Evolutionary conservation across 352 stramenopile genomes (phyloP), one percentile per base, ranked within the genome.

Genomic region (Achlya hypogyna): DNA sequence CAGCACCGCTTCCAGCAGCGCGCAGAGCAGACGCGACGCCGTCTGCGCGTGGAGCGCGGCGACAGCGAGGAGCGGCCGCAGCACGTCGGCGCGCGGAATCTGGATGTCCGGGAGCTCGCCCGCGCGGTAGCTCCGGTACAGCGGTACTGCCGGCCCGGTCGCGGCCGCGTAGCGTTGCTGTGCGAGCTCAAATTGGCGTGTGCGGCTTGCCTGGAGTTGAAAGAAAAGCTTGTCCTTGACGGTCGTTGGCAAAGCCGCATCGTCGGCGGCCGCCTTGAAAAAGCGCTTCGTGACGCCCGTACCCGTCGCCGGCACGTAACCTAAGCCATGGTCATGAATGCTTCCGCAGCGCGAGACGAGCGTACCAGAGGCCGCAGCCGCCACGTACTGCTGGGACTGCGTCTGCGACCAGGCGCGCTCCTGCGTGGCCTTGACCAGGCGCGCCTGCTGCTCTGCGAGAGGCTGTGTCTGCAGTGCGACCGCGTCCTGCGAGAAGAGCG

Each of bases 71-170:
- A 93, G 71, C 18, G 85, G 85, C 29, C 79, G 70, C 40, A 91
- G 34, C 47, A 93, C 78, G 63, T 93, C 85, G 43, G 68, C 71
- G 9, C 79, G 70, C 28, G 81, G 78, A 65, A 93, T 91, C 47
- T 91, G 76, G 65, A 93, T 93, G 49, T 93, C 85, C 25, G 85
- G 84, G 64, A 82, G 88, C 22, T 91, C 80, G 0, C 85, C 85
- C 12, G 75, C 58, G 5, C 85, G 75, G 47, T 93, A 93, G 27
- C 74, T 82, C n/a, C 85, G 71, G 53, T 78, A 79, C 35, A 93
- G 85, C 2, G 72, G 72, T 2, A 93, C 82, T 40, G 71, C 58
- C 86, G 76, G 20, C 76, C 74, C 54, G 75, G 87, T 12, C 71
- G 32, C n/a, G 73, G 82, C 83, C 72, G 83, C 77, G 65, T 87